Percentiles rank a stretch among this genome's conserved stretches.
Conservation (phyloP, 2,329 filamentous ascomycete genomes). For the Epichloe sp. region DNA sequence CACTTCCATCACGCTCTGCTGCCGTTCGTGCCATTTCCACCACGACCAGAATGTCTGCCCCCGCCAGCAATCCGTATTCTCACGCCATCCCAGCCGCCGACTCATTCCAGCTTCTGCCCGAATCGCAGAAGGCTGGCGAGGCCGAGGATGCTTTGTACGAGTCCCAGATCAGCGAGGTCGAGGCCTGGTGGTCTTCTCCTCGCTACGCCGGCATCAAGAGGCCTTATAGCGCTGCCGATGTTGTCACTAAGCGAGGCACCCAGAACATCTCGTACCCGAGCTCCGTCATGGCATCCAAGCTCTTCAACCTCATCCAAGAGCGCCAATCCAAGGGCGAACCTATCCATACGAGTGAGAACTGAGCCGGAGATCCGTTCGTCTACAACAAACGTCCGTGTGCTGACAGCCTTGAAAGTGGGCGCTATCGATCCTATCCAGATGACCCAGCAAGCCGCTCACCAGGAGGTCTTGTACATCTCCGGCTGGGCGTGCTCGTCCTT, state of each 20-base stretch:
- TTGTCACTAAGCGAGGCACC: conserved; percentile 85
- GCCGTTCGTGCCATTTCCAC: conserved; percentile 19
- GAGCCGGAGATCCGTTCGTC: neutral
- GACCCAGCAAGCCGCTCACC: conserved; percentile 93
- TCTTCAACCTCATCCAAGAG: conserved; percentile 80
- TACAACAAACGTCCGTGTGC: neutral
- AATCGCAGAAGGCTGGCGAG: conserved; percentile 60
- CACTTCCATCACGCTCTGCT: conserved; percentile 8
- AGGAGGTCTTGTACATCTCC: conserved; percentile 91
- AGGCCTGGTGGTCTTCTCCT: conserved; percentile 79
- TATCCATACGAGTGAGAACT: conserved; percentile 70
- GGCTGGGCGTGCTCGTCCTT: conserved; percentile 96
- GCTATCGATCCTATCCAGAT: conserved; percentile 98
- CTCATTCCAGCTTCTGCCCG: conserved; percentile 74
- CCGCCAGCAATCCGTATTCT: conserved; percentile 15
- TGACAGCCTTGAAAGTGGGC: conserved; percentile 49
- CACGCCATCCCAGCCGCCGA: conserved; percentile 41
- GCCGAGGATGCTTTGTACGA: conserved; percentile 80
- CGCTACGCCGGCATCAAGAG: conserved; percentile 83
- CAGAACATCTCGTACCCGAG: conserved; percentile 81
- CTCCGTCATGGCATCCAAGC: conserved; percentile 86
- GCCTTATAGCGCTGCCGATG: conserved; percentile 79
- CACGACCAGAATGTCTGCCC: conserved; percentile 18
- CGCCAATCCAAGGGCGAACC: conserved; percentile 67
- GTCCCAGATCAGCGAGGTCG: conserved; percentile 70